phyloP scores from a whole-genome alignment of 2,329 filamentous ascomycete species.

The Pestalotiopsis sp. region DNA sequence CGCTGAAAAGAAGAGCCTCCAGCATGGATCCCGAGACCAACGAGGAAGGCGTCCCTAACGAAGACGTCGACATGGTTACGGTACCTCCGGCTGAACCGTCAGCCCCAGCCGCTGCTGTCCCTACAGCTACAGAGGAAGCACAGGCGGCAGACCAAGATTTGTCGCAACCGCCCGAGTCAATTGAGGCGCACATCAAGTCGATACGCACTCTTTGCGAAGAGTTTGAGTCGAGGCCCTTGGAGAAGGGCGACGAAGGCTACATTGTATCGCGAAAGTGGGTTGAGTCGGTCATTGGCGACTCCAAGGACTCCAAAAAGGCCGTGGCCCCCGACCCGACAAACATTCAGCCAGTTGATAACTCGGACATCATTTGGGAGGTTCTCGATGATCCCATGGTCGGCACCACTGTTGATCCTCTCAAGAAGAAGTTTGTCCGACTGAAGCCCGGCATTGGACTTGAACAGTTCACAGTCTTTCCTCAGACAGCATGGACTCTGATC shows the following conservation, averaged over 20 bases:
- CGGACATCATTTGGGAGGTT: constrained; percentile 71
- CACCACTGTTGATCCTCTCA: constrained; percentile 26
- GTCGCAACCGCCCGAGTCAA: constrained; percentile 33
- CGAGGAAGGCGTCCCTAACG: constrained; percentile 36
- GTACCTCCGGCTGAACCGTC: constrained; percentile 23
- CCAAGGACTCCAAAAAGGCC: constrained; percentile 56
- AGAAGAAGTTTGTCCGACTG: constrained; percentile 69
- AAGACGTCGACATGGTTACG: constrained; percentile 48
- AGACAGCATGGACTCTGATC: constrained; percentile 80
- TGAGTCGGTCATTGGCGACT: constrained; percentile 67
- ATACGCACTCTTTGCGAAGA: constrained; percentile 65
- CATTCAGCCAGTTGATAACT: constrained; percentile 85
- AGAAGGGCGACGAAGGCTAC: constrained; percentile 75
- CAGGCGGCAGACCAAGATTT: not conserved
- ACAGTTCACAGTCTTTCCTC: constrained; percentile 76
- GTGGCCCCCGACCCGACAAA: constrained; percentile 50
- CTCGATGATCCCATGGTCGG: constrained; percentile 47
- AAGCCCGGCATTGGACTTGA: constrained; percentile 69
- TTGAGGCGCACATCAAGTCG: constrained; percentile 73
- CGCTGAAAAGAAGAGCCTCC: constrained; percentile 64
- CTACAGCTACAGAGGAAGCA: not conserved
- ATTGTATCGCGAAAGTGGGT: constrained; percentile 83
- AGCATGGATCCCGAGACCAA: constrained; percentile 57
- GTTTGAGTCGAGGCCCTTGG: constrained; percentile 52
- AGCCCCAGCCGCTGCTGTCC: constrained; percentile 10